A percentile compares a stretch with the other conserved stretches of the same genome.
Conservation (phyloP, 2,329 filamentous ascomycete species). For the Sporothrix inflata region DNA sequence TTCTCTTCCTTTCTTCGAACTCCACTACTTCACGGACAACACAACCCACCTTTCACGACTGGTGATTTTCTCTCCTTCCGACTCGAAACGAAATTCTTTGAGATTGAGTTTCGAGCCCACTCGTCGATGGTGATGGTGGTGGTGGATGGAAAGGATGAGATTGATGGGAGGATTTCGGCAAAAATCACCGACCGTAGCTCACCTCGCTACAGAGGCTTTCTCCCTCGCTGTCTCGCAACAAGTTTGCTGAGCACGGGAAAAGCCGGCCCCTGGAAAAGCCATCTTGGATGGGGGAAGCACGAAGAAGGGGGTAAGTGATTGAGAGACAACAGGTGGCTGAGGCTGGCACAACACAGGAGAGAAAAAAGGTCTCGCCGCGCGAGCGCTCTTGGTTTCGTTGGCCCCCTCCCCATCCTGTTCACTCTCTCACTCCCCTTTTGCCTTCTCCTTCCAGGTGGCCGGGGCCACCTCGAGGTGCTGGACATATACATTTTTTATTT, state of each 20-base stretch:
- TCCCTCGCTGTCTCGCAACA: background rate
- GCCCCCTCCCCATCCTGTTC: background rate
- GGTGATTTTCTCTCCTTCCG: background rate
- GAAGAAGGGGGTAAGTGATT: background rate
- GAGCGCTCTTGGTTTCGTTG: conserved; percentile 5
- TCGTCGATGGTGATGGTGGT: background rate
- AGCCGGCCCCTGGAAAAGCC: background rate
- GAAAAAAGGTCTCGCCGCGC: conserved; percentile 27
- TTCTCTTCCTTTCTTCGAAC: background rate
- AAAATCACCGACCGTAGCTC: conserved; percentile 28
- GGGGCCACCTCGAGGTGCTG: conserved; percentile 31
- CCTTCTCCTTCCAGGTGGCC: background rate
- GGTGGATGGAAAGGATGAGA: background rate
- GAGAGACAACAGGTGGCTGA: background rate
- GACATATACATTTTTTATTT: conserved; percentile 22
- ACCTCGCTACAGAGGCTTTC: conserved; percentile 32
- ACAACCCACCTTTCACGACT: background rate
- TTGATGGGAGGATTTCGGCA: background rate
- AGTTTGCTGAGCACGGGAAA: background rate
- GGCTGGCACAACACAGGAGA: background rate
- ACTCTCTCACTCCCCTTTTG: background rate
- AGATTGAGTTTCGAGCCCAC: background rate
- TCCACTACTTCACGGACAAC: background rate
- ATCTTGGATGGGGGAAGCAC: background rate
- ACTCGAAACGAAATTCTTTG: background rate